Conservation (phyloP, 108 stramenopile species). For the Pseudonitzschia multistriata region DNA sequence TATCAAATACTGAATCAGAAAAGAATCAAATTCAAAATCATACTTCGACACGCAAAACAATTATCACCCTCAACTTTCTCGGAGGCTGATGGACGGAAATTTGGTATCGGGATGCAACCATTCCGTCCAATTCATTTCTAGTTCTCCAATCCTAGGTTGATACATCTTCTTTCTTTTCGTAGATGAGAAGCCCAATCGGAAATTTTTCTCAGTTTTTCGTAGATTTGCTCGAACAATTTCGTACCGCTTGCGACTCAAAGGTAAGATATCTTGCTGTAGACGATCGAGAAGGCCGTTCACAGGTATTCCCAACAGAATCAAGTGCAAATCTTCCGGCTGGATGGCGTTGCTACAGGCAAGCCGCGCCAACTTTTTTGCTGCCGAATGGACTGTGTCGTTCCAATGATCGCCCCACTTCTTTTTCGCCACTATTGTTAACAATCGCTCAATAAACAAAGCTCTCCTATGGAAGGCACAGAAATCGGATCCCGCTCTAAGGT, state of each 20-base stretch:
- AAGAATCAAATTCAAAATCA: too few relatives aligned
- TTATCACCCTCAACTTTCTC: too few relatives aligned
- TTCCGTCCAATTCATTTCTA: conserved; percentile 16
- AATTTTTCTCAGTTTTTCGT: conserved; percentile 1
- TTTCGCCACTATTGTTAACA: conserved; percentile 17
- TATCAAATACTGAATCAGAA: too few relatives aligned
- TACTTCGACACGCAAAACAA: too few relatives aligned
- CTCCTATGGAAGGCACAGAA: conserved; percentile 28
- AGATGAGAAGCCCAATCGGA: conserved; percentile 12
- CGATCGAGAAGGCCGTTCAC: neutral
- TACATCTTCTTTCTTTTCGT: conserved; percentile 14
- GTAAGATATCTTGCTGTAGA: neutral
- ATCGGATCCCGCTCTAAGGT: conserved; percentile 13
- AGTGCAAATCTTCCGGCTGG: conserved; percentile 26
- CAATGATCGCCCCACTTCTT: conserved; percentile 13
- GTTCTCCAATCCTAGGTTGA: conserved; percentile 14
- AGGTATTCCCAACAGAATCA: conserved; percentile 20
- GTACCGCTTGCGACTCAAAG: neutral
- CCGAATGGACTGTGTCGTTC: conserved; percentile 26
- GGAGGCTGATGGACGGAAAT: neutral
- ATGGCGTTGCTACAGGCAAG: neutral
- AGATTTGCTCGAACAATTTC: conserved; percentile 1
- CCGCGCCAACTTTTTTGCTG: conserved; percentile 14
- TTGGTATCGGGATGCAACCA: conserved; percentile 1
- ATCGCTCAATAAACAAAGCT: conserved; percentile 17